A percentile compares a stretch with the other conserved stretches of the same genome.
Evolutionary conservation across 179 eudicot species (phyloP).

Genomic region (Beta macrorhiza): DNA sequence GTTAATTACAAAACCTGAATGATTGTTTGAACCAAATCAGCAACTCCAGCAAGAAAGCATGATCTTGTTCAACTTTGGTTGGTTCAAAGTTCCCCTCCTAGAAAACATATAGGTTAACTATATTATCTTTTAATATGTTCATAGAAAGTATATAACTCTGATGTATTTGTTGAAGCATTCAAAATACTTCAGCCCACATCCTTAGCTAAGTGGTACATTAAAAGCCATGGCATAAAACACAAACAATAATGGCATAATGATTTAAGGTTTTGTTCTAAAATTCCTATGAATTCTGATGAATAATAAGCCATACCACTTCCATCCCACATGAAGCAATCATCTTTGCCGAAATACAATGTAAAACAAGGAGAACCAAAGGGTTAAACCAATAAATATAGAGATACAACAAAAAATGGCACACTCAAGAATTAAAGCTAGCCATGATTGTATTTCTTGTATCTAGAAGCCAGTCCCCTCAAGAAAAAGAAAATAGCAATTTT

Average conservation of each 20-base stretch:
- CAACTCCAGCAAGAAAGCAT: conserved; percentile 82
- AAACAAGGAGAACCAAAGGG: neutral
- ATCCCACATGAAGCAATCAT: neutral
- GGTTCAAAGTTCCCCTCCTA: conserved; percentile 90
- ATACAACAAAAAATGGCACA: neutral
- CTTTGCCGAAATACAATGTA: neutral
- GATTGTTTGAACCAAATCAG: conserved; percentile 92
- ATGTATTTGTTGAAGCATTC: conserved; percentile 8
- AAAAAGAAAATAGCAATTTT: neutral
- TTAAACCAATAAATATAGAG: neutral
- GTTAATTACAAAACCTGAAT: conserved; percentile 57
- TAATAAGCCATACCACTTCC: neutral
- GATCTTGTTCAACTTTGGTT: conserved; percentile 62
- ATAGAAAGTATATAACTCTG: neutral
- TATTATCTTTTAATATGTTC: neutral
- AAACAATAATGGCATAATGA: conserved; percentile 1
- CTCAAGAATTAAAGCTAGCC: neutral
- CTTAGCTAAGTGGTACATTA: neutral
- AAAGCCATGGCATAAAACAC: neutral
- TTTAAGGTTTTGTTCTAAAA: neutral
- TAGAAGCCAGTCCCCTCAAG: neutral
- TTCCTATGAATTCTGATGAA: neutral
- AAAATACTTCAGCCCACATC: neutral
- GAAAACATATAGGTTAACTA: conserved; percentile 25
- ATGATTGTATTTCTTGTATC: neutral